A percentile compares a stretch with the other conserved stretches of the same genome.
phyloP scores from a whole-genome alignment of 2,329 filamentous ascomycete species.

The Scorias spongiosa region DNA sequence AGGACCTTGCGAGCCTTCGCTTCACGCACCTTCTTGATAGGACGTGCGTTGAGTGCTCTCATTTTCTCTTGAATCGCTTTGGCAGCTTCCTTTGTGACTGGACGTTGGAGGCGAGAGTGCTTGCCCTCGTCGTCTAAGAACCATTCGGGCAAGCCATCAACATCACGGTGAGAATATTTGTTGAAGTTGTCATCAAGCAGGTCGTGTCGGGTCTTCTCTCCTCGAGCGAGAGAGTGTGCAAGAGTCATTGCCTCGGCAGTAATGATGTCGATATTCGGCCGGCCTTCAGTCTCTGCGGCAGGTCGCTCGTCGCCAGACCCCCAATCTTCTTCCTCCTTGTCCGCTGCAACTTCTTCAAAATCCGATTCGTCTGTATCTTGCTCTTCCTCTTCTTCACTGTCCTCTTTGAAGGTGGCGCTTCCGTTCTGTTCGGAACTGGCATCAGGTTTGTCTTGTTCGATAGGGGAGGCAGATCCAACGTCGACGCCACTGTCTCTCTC shows the following conservation, averaged over 20 bases:
- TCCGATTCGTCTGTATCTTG: conserved; percentile 18
- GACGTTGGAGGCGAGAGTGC: conserved; percentile 72
- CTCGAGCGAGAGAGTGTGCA: conserved; percentile 78
- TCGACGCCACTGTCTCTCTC: conserved; percentile 29
- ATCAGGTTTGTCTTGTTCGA: conserved; percentile 8
- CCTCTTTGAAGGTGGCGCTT: conserved; percentile 8
- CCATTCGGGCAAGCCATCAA: conserved; percentile 89
- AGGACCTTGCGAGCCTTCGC: conserved; percentile 95
- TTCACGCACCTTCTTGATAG: conserved; percentile 98
- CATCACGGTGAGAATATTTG: conserved; percentile 78
- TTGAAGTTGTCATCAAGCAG: conserved; percentile 87
- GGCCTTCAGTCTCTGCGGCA: conserved; percentile 38
- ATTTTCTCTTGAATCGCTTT: conserved; percentile 88
- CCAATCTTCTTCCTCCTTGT: conserved; percentile 37
- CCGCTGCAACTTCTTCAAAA: conserved; percentile 19
- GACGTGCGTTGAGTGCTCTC: conserved; percentile 81
- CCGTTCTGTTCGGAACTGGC: conserved; percentile 9
- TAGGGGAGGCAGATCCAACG: conserved; percentile 14
- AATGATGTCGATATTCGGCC: conserved; percentile 84
- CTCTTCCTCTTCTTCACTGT: conserved; percentile 13
- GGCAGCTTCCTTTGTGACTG: conserved; percentile 82
- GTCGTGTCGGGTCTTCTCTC: conserved; percentile 64
- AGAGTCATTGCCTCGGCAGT: conserved; percentile 99
- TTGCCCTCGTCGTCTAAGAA: conserved; percentile 83
- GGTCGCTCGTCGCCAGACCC: conserved; percentile 45